phyloP scores from a whole-genome alignment of 148 eudicot genomes.

The Fagopyrum tataricum region DNA sequence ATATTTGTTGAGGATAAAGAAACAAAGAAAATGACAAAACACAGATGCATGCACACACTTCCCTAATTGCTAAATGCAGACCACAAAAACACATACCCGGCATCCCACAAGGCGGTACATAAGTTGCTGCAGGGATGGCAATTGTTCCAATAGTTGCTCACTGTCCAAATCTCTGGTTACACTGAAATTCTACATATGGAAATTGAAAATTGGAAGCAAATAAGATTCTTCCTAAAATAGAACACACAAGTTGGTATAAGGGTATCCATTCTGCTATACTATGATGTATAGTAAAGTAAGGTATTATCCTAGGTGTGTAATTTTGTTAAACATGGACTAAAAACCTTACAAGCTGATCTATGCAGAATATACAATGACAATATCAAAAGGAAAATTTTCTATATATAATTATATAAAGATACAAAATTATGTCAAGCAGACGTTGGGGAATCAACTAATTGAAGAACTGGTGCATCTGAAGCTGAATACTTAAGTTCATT shows the following conservation, averaged over 20 bases:
- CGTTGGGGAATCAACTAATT: neutral
- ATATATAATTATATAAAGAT: neutral
- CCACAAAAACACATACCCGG: conserved; percentile 41
- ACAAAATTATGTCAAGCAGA: neutral
- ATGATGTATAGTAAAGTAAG: neutral
- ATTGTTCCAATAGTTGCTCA: conserved; percentile 77
- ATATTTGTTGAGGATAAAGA: neutral
- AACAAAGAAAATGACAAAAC: neutral
- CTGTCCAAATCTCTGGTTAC: conserved; percentile 77
- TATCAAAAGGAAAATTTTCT: neutral
- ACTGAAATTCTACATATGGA: conserved; percentile 55
- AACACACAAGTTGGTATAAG: neutral
- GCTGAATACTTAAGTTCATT: neutral
- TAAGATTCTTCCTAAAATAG: no score
- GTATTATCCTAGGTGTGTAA: neutral
- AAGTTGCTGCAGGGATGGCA: conserved; percentile 91
- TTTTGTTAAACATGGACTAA: neutral
- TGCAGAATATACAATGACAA: neutral
- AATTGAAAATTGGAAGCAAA: neutral
- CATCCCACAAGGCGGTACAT: conserved; percentile 85
- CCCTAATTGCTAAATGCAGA: neutral
- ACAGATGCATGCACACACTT: neutral
- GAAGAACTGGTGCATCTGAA: neutral
- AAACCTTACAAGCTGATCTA: neutral
- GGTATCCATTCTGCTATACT: neutral